Evolutionary conservation across 2,329 filamentous ascomycete species (phyloP).

Genomic region (Penicillium sp.): DNA sequence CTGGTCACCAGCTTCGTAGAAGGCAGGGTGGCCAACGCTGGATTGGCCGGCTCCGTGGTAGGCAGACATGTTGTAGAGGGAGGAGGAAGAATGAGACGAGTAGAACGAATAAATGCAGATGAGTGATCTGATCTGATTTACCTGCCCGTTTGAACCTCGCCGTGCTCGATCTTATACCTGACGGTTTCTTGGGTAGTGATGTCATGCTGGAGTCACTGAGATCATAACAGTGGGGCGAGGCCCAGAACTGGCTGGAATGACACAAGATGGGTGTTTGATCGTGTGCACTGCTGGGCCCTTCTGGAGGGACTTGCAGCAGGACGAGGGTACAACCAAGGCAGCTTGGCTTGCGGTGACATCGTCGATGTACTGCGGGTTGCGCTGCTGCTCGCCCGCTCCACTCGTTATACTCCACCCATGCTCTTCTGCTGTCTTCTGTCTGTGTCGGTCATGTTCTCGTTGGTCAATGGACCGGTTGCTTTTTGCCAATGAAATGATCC

Average conservation of each 20-base stretch:
- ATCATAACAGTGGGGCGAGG: constrained; percentile 26
- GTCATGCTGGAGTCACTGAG: constrained; percentile 31
- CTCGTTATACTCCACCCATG: constrained; percentile 8
- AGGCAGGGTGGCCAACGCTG: constrained; percentile 61
- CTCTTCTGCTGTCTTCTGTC: too few relatives aligned
- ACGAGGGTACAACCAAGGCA: constrained; percentile 15
- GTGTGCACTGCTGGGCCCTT: constrained; percentile 13
- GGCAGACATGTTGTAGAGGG: constrained; percentile 26
- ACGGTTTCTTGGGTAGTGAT: constrained; percentile 17
- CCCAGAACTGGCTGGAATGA: constrained; percentile 10
- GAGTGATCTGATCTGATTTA: not conserved
- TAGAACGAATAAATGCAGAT: not conserved
- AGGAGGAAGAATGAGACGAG: not conserved
- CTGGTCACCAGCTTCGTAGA: constrained; percentile 79
- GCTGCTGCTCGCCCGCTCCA: constrained; percentile 5
- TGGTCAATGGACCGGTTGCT: too few relatives aligned
- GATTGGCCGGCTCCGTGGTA: constrained; percentile 58
- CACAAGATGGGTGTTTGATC: constrained; percentile 3
- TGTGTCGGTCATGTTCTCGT: too few relatives aligned
- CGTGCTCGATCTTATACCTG: constrained; percentile 21
- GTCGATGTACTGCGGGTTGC: constrained; percentile 8
- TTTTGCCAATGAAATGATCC: too few relatives aligned
- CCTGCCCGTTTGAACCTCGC: too few relatives aligned
- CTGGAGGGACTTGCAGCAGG: constrained; percentile 9
- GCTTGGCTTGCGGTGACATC: constrained; percentile 16